phyloP scores from a whole-genome alignment of 2,329 filamentous ascomycete genomes.

The Hymenoscyphus albidus region DNA sequence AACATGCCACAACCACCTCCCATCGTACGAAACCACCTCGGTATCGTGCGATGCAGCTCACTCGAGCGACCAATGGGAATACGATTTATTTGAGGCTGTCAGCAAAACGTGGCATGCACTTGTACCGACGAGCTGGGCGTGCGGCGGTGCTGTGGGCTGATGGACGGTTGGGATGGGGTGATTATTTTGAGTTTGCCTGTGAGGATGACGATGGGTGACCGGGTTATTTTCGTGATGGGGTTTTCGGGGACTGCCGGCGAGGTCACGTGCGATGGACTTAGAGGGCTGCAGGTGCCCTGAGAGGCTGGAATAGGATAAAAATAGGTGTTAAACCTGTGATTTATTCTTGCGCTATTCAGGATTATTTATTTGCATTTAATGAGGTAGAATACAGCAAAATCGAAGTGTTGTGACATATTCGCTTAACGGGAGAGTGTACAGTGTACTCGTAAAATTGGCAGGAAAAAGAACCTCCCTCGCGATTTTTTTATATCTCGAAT shows the following conservation, averaged over 20 bases:
- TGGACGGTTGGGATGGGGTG: constrained; percentile 1
- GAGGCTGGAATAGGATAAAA: not conserved
- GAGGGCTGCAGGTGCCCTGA: not conserved
- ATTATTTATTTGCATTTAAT: no score
- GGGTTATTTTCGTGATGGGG: not conserved
- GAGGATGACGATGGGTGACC: not conserved
- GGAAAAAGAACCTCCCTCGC: no score
- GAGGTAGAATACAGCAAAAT: no score
- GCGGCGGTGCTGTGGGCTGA: not conserved
- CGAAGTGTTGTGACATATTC: no score
- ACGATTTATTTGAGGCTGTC: not conserved
- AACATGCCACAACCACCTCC: not conserved
- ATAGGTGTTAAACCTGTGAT: not conserved
- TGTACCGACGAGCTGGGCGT: not conserved
- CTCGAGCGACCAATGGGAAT: not conserved
- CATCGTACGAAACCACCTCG: not conserved
- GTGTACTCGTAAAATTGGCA: no score
- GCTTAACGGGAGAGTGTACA: no score
- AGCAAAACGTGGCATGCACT: not conserved
- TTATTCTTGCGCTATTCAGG: not conserved
- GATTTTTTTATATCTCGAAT: no score
- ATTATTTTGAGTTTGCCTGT: not conserved
- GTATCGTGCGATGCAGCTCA: constrained; percentile 1
- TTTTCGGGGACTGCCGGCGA: not conserved
- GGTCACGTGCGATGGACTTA: not conserved